These are phyloP conservation scores for Phytophthora foliorum DNA, from an alignment of 352 stramenopile genomes.

Conservation along the genomic window DNA sequence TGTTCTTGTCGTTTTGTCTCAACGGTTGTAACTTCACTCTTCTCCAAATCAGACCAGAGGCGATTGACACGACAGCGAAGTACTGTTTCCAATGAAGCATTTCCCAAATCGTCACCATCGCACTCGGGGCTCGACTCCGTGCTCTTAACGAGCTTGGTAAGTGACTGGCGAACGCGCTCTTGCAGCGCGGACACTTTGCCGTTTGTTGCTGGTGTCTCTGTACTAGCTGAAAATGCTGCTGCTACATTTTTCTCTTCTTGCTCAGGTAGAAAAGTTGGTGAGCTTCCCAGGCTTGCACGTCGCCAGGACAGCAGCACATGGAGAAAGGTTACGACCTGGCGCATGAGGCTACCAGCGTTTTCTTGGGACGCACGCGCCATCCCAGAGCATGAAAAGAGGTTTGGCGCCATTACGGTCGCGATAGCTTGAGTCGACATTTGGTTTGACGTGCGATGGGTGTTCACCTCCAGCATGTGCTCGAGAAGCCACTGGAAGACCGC, in stretches of 20 bases:
- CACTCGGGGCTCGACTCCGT: slow-evolving; percentile 7
- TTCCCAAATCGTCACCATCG: slow-evolving; percentile 8
- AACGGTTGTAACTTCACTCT: slow-evolving; percentile 31
- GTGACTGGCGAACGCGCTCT: slow-evolving; percentile 31
- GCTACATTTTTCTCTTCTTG: slow-evolving; percentile 33
- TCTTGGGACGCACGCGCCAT: slow-evolving; percentile 20
- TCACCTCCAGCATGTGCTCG: slow-evolving; percentile 72
- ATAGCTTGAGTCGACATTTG: slow-evolving; percentile 64
- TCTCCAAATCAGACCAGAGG: slow-evolving; percentile 43
- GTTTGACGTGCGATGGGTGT: slow-evolving; percentile 44
- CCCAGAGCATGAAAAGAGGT: slow-evolving; percentile 49
- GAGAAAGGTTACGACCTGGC: slow-evolving; percentile 48
- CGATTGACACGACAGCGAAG: slow-evolving; percentile 30
- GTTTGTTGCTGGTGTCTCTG: neutral
- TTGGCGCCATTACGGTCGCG: slow-evolving; percentile 67
- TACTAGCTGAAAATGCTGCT: slow-evolving; percentile 17
- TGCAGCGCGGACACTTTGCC: slow-evolving; percentile 17
- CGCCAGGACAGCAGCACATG: slow-evolving; percentile 53
- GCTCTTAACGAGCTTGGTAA: slow-evolving; percentile 25
- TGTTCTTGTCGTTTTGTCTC: slow-evolving; percentile 33
- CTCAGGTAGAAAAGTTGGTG: slow-evolving; percentile 24
- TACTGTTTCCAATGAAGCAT: slow-evolving; percentile 31
- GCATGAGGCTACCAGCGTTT: slow-evolving; percentile 33
- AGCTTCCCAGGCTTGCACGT: slow-evolving; percentile 26
- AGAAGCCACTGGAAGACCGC: slow-evolving; percentile 71